phyloP scores from a whole-genome alignment of 768 basidiomycete species.

The Suillus ampliporus region DNA sequence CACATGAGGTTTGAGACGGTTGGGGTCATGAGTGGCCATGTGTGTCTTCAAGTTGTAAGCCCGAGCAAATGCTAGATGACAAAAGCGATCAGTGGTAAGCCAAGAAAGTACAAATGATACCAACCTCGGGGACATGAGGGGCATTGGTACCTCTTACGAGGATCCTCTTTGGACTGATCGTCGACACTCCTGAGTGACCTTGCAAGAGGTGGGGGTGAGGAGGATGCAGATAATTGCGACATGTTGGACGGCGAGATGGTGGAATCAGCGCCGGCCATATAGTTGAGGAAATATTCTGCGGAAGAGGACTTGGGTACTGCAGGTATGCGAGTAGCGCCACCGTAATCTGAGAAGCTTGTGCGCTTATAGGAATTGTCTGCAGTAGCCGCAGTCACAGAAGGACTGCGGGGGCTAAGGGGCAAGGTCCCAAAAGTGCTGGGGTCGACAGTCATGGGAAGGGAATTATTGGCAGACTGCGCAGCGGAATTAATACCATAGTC shows the following conservation, averaged over 20 bases:
- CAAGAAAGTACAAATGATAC: slow-evolving; percentile 12
- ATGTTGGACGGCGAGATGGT: slow-evolving; percentile 65
- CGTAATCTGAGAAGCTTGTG: slow-evolving; percentile 73
- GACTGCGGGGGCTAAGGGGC: slow-evolving; percentile 62
- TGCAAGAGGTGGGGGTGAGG: slow-evolving; percentile 46
- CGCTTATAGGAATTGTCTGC: slow-evolving; percentile 42
- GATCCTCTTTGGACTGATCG: slow-evolving; percentile 59
- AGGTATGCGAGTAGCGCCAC: slow-evolving; percentile 53
- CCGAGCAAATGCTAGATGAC: slow-evolving; percentile 76
- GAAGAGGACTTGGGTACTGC: slow-evolving; percentile 55
- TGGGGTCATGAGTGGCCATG: slow-evolving; percentile 93
- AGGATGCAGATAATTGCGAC: slow-evolving; percentile 51
- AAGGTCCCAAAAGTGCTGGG: slow-evolving; percentile 63
- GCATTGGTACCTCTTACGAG: slow-evolving; percentile 83
- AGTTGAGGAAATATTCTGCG: slow-evolving; percentile 47
- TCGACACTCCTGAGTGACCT: slow-evolving; percentile 45
- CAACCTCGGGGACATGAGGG: slow-evolving; percentile 73
- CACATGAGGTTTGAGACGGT: slow-evolving; percentile 85
- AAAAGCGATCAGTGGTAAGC: slow-evolving; percentile 11
- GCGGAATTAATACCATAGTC: slow-evolving; percentile 55
- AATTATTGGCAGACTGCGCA: slow-evolving; percentile 44
- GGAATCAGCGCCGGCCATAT: slow-evolving; percentile 38
- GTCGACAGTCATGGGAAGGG: slow-evolving; percentile 50
- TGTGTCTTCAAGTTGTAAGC: slow-evolving; percentile 97
- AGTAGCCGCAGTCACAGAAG: slow-evolving; percentile 43